Percentiles rank a stretch among this genome's conserved stretches.
phyloP scores from a whole-genome alignment of 805 yeast genomes.

The Candida peoriensis region DNA sequence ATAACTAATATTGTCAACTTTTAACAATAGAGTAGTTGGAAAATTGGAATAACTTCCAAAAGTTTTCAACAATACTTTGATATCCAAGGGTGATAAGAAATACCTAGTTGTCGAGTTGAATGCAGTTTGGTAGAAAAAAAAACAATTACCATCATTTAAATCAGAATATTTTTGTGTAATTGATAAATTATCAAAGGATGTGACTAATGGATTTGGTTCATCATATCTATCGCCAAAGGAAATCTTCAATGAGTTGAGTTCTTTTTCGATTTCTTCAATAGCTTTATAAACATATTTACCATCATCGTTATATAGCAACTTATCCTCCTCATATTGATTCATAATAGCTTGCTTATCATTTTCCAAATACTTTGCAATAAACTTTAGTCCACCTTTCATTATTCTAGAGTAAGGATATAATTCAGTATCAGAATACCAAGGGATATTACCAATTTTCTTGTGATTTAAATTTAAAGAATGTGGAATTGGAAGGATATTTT shows the following conservation, averaged over 20 bases:
- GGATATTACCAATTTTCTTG: constrained; percentile 41
- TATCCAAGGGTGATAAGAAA: constrained; percentile 75
- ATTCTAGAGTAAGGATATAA: constrained; percentile 56
- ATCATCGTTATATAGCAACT: constrained; percentile 53
- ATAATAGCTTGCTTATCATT: constrained; percentile 53
- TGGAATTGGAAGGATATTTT: constrained; percentile 44
- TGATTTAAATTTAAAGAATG: constrained; percentile 38
- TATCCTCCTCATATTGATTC: constrained; percentile 51
- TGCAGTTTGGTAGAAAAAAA: constrained; percentile 73
- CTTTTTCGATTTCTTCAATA: constrained; percentile 44
- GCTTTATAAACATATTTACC: constrained; percentile 54
- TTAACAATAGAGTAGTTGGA: constrained; percentile 59
- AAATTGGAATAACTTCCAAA: constrained; percentile 60
- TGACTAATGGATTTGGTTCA: constrained; percentile 15
- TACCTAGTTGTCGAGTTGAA: constrained; percentile 61
- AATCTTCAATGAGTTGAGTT: constrained; percentile 34
- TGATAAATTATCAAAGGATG: constrained; percentile 12
- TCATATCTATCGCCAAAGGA: constrained; percentile 24
- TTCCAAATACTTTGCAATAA: constrained; percentile 48
- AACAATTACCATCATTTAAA: constrained; percentile 39
- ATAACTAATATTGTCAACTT: constrained; percentile 63
- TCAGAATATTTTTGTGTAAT: constrained; percentile 13
- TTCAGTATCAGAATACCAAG: constrained; percentile 42
- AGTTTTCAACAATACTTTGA: constrained; percentile 60
- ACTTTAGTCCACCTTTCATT: constrained; percentile 57